Base-by-base conservation (phyloP, 352 stramenopile genomes). In the Phytophthora aleatoria region DNA sequence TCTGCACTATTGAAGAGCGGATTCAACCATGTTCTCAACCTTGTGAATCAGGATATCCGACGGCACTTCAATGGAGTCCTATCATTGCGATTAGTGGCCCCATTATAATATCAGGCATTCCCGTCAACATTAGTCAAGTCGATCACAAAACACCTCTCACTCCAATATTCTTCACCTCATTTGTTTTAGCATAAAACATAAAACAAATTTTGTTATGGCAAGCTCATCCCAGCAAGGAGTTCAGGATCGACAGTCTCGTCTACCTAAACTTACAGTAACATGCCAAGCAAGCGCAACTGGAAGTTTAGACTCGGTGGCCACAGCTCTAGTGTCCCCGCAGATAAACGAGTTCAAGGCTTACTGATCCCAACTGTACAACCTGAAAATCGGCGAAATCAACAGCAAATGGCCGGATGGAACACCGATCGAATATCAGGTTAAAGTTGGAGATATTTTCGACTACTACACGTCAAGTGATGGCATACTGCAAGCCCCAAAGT, bases 11-110 rank as follows among this genome's bases (percentile, higher is more conserved):
- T 79, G 30, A 54, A 73, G 28, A 41, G 15, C 26, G 73, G 81
- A 5, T 93, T 91, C 43, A 93, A 91, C n/a, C 64, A 75, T 13
- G 61, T 93, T 27, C 67, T 93, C 4, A 33, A 73, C 5, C 82
- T 88, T 50, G 70, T 91, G 39, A 93, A 90, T 50, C 36, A 62
- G 5, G 85, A 91, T 28, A 57, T 93, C 26, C 55, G 44, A 28
- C 63, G 57, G 11, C 64, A 84, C 28, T 91, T 90, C 52, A 79
- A 71, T 20, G 74, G 77, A 9, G 50, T 69, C 3, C 68, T 93
- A 20, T 73, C 82, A 0, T 31, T 59, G 8, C 51, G 47, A 12
- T 44, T 77, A 7, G 70, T 93, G 13, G 52, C 78, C 20, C 81
- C 81, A 10, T 48, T 92, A 6, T 64, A 62, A 33, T 7, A 33